These are phyloP conservation scores for Penicillium desertorum DNA, from an alignment of 495 filamentous ascomycete genomes.

Conservation along the genomic window DNA sequence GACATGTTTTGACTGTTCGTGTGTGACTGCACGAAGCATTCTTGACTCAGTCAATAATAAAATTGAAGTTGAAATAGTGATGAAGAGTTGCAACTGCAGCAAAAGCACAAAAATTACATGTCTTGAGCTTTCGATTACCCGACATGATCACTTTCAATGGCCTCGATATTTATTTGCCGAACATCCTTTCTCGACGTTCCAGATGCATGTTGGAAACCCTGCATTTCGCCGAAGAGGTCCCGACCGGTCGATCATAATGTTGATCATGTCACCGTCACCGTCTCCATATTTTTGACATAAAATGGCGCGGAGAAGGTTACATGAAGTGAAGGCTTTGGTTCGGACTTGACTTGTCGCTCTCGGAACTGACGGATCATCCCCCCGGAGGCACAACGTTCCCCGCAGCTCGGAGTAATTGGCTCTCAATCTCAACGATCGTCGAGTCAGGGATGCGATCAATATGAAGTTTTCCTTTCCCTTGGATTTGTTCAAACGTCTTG, in stretches of 20 bases:
- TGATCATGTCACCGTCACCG: not conserved
- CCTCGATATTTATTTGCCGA: not conserved
- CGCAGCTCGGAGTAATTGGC: conserved; percentile 21
- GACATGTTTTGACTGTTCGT: conserved; percentile 27
- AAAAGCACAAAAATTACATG: not conserved
- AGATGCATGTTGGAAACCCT: not conserved
- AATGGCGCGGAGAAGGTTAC: conserved; percentile 9
- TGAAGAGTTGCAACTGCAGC: not conserved
- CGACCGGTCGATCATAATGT: not conserved
- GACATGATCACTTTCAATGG: not conserved
- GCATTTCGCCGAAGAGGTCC: not conserved
- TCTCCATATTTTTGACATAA: not conserved
- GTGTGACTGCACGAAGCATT: not conserved
- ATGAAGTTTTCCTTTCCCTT: not conserved
- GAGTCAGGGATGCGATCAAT: conserved; percentile 8
- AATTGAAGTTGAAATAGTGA: not conserved
- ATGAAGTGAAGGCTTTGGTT: not conserved
- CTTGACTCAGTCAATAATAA: not conserved
- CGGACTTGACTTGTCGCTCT: not conserved
- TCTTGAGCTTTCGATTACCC: not conserved
- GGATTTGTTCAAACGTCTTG: conserved; percentile 13
- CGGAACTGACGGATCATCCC: conserved; percentile 15
- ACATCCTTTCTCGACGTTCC: not conserved
- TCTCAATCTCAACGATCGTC: conserved; percentile 20
- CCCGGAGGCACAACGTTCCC: conserved; percentile 14